Evolutionary conservation across 306 rosid species (phyloP).

Genomic region (Quercus robur): DNA sequence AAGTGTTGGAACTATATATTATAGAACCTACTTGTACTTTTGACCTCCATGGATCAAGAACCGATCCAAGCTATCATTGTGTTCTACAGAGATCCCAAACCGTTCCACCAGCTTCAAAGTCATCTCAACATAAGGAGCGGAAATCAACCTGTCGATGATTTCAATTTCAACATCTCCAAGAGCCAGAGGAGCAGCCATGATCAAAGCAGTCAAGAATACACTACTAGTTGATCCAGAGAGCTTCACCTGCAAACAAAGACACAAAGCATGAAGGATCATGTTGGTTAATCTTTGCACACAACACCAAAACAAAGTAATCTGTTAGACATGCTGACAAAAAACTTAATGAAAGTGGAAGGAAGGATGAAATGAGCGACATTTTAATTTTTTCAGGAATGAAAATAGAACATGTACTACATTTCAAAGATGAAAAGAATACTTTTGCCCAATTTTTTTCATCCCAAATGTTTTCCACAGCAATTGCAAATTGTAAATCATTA

Average conservation of each 20-base stretch:
- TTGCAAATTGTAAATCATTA: too few species aligned
- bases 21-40: constrained; percentile 83
- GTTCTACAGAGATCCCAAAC: constrained; percentile 86
- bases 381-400: too few species aligned
- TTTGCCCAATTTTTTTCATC: too few species aligned
- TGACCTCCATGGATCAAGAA: constrained; percentile 90
- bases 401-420: too few species aligned
- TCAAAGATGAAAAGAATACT: too few species aligned
- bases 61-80: constrained; percentile 74
- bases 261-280: constrained; percentile 6
- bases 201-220: constrained; percentile 91
- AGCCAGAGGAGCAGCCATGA: constrained; percentile 98
- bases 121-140: constrained; percentile 97
- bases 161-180: constrained; percentile 89
- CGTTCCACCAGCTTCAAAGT: constrained; percentile 96
- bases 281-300: constrained; percentile 3
- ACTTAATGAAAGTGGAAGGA: too few species aligned
- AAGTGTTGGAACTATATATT: constrained; percentile 2
- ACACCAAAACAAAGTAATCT: neutral
- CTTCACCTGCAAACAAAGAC: constrained; percentile 63
- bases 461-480: too few species aligned
- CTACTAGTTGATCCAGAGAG: constrained; percentile 97
- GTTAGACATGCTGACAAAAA: too few species aligned
- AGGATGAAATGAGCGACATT: too few species aligned
- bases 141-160: constrained; percentile 87